These are phyloP conservation scores for Nakaseomyces kungkrabaensis DNA, from an alignment of 1,139 yeast species.

Conservation along the genomic window DNA sequence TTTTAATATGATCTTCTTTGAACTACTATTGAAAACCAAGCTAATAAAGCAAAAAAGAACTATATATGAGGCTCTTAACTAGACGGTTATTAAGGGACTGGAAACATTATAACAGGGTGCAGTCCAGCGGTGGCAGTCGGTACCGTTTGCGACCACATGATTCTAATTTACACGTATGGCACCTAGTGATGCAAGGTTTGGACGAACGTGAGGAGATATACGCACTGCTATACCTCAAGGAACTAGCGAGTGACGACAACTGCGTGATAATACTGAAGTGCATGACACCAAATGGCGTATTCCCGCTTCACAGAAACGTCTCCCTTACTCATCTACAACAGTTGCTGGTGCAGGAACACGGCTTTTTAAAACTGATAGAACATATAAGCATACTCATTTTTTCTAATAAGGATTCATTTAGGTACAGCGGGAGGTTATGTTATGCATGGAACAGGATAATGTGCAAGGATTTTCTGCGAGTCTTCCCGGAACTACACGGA, in stretches of 20 bases:
- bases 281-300: conserved; percentile 22
- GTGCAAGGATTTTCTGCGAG: conserved; percentile 19
- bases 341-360: conserved; percentile 12
- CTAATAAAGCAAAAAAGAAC: background rate
- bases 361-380: conserved; percentile 17
- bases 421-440: conserved; percentile 6
- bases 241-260: conserved; percentile 13
- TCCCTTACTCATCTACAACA: conserved; percentile 19
- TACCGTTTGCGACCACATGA: conserved; percentile 26
- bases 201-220: conserved; percentile 16
- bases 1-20: no score
- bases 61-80: conserved; percentile 11
- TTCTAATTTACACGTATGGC: conserved; percentile 27
- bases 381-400: conserved; percentile 17
- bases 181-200: conserved; percentile 16
- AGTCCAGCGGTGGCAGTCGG: background rate
- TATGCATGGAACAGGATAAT: conserved; percentile 27
- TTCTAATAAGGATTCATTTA: background rate
- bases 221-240: conserved; percentile 15
- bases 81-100: conserved; percentile 26
- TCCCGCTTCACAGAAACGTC: conserved; percentile 23
- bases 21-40: background rate
- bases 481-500: conserved; percentile 25
- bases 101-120: conserved; percentile 15
- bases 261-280: conserved; percentile 18